These are phyloP conservation scores for Pythium utonaiense DNA, from an alignment of 352 stramenopile species.

Conservation along the genomic window DNA sequence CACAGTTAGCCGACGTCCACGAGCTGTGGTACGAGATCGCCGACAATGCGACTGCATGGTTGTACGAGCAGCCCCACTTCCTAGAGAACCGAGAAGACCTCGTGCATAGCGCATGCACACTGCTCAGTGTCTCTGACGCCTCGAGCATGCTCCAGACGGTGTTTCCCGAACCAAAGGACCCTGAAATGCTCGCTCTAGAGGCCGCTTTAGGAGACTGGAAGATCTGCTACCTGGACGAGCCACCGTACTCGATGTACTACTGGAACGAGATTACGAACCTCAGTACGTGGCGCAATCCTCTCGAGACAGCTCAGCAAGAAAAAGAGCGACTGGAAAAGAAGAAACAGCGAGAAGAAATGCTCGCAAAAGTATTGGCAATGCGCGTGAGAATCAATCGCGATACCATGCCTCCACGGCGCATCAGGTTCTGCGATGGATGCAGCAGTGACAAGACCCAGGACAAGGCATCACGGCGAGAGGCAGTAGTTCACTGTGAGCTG, in stretches of 20 bases:
- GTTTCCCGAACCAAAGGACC: conserved; percentile 35
- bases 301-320: conserved; percentile 40
- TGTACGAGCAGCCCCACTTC: conserved; percentile 48
- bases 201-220: conserved; percentile 49
- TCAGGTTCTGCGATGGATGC: conserved; percentile 21
- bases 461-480: not conserved
- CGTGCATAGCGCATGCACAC: conserved; percentile 35
- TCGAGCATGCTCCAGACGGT: conserved; percentile 35
- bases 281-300: conserved; percentile 53
- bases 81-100: conserved; percentile 47
- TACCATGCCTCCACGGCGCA: not conserved
- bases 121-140: conserved; percentile 31
- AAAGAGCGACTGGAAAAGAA: conserved; percentile 34
- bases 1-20: conserved; percentile 40
- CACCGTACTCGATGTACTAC: conserved; percentile 61
- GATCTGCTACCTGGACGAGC: conserved; percentile 45
- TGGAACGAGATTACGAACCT: conserved; percentile 55
- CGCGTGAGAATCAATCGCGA: conserved; percentile 47
- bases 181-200: conserved; percentile 20
- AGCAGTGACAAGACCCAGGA: not conserved
- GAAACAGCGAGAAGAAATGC: conserved; percentile 25
- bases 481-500: conserved; percentile 33
- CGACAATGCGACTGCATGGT: conserved; percentile 34
- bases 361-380: conserved; percentile 37
- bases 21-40: conserved; percentile 48